Evolutionary conservation across 805 yeast genomes (phyloP).

Genomic region (Zygosaccharomyces bailii): DNA sequence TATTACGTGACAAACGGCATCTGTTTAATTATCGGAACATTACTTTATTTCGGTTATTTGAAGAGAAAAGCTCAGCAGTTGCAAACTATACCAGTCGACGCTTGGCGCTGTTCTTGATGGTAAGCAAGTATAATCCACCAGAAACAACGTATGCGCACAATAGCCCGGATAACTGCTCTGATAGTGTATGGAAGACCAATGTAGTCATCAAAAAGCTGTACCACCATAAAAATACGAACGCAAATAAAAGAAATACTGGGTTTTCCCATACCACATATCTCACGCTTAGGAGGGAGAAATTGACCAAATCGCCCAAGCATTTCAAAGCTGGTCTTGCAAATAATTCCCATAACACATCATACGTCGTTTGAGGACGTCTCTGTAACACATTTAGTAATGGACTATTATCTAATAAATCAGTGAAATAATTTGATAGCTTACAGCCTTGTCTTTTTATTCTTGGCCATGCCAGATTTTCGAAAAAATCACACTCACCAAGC

Average conservation of each 20-base stretch:
- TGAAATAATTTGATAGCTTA: background rate
- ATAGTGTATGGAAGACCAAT: constrained; percentile 75
- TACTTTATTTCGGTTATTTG: constrained; percentile 63
- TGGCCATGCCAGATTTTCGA: constrained; percentile 13
- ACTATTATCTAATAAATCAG: constrained; percentile 15
- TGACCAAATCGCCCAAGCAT: constrained; percentile 2
- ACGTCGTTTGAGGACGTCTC: constrained; percentile 6
- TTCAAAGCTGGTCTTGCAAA: constrained; percentile 16
- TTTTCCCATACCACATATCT: constrained; percentile 23
- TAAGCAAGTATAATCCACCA: constrained; percentile 32
- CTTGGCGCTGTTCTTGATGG: constrained; percentile 58
- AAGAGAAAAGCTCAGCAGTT: constrained; percentile 56
- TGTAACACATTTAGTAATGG: constrained; percentile 15
- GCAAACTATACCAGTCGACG: constrained; percentile 66
- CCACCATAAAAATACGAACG: constrained; percentile 58
- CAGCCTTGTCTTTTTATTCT: constrained; percentile 3
- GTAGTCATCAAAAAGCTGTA: constrained; percentile 86
- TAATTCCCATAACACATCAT: constrained; percentile 8
- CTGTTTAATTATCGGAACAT: constrained; percentile 65
- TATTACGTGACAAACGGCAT: constrained; percentile 73
- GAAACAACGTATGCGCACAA: constrained; percentile 52
- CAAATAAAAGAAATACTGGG: constrained; percentile 32
- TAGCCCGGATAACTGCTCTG: constrained; percentile 72
- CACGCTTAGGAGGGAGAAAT: constrained; percentile 2
- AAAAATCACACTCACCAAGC: constrained; percentile 51